Percentiles rank a stretch among this genome's conserved stretches.
These are phyloP conservation scores for Akebia trifoliata DNA, from an alignment of 164 flowering plant species.

Conservation along the genomic window DNA sequence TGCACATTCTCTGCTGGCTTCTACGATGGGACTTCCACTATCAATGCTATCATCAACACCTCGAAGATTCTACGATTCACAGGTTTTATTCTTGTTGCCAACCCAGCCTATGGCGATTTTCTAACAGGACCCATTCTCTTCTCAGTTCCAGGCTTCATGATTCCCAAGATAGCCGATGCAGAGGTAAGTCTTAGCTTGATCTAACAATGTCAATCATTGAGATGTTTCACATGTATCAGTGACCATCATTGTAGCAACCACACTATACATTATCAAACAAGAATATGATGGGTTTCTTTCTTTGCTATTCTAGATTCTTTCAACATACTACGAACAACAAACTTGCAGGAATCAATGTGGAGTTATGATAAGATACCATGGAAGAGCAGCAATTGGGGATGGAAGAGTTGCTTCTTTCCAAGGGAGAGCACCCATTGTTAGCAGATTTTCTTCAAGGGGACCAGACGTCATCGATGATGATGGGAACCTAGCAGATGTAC, in stretches of 20 bases:
- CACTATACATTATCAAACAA: no score
- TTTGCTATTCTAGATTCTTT: slow-evolving; percentile 33
- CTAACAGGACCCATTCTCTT: slow-evolving; percentile 76
- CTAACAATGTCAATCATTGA: neutral
- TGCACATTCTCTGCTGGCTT: slow-evolving; percentile 84
- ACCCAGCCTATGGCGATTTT: slow-evolving; percentile 65
- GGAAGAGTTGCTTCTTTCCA: slow-evolving; percentile 64
- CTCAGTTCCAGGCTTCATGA: slow-evolving; percentile 64
- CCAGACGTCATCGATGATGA: slow-evolving; percentile 58
- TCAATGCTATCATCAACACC: slow-evolving; percentile 52
- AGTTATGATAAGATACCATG: slow-evolving; percentile 32
- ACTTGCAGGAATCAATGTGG: slow-evolving; percentile 43
- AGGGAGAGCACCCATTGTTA: slow-evolving; percentile 69
- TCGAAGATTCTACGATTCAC: slow-evolving; percentile 49
- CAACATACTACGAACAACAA: slow-evolving; percentile 56
- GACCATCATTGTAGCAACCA: no score
- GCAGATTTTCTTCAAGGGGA: slow-evolving; percentile 91
- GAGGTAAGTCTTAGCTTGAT: slow-evolving; percentile 37
- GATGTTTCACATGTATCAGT: no score
- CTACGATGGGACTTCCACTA: slow-evolving; percentile 52
- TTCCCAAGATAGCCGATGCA: slow-evolving; percentile 56
- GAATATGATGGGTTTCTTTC: neutral
- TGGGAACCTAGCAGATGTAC: slow-evolving; percentile 51
- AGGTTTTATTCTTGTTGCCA: slow-evolving; percentile 75
- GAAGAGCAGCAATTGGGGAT: slow-evolving; percentile 61